Conservation (phyloP, 1,139 yeast genomes). For the Candida sp. region DNA sequence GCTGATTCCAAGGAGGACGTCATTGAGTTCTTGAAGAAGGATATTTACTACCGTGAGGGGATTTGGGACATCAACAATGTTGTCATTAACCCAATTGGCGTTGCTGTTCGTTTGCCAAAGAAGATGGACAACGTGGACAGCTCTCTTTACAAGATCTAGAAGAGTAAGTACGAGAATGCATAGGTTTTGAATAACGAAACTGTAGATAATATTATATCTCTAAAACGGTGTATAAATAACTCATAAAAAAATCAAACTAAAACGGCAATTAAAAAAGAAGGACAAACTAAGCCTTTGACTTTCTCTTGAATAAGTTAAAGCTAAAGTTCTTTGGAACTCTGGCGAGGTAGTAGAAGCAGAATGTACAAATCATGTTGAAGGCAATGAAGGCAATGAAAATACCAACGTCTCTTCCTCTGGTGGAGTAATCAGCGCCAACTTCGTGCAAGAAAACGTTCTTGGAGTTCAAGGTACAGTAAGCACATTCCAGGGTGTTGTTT, state of each 20-base stretch:
- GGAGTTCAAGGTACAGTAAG: conserved; percentile 49
- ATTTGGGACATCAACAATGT: conserved; percentile 79
- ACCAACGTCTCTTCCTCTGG: conserved; percentile 75
- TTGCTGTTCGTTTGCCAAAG: conserved; percentile 39
- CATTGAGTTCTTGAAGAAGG: conserved; percentile 63
- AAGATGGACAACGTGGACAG: conserved; percentile 28
- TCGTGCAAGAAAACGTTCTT: conserved; percentile 55
- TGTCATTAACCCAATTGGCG: conserved; percentile 56
- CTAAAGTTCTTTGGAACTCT: conserved; percentile 62
- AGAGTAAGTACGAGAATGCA: too few species aligned
- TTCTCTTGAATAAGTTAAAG: background rate
- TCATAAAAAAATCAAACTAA: background rate
- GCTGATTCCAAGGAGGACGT: conserved; percentile 71
- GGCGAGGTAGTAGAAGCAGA: conserved; percentile 69
- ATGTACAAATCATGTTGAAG: conserved; percentile 54
- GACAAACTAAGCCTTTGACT: background rate
- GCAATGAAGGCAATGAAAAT: conserved; percentile 49
- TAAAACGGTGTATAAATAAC: background rate
- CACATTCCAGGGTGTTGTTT: conserved; percentile 32
- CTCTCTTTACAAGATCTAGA: conserved; percentile 20
- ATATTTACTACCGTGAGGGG: conserved; percentile 65
- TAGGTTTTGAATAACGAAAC: background rate
- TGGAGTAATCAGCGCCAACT: conserved; percentile 44
- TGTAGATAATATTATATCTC: background rate
- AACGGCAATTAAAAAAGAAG: background rate